These are phyloP conservation scores for Tolypocladium nubicola DNA, from an alignment of 2,329 filamentous ascomycete genomes.

Conservation along the genomic window DNA sequence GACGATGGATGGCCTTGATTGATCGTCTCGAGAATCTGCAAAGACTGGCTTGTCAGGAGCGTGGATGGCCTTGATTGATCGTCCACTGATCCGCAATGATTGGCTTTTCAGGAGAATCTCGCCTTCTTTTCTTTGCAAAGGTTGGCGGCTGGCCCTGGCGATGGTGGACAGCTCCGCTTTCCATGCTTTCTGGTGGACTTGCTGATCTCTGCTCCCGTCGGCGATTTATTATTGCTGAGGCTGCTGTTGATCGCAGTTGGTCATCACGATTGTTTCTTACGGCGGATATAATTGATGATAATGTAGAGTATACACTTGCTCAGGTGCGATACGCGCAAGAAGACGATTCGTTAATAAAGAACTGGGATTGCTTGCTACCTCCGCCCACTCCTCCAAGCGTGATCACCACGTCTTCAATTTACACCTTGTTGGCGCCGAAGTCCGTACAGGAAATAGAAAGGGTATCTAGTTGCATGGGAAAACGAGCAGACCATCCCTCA, in stretches of 20 bases:
- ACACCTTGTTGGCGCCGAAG: background rate
- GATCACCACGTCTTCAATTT: background rate
- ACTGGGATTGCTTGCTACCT: background rate
- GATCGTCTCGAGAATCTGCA: too few species aligned
- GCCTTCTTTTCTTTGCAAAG: background rate
- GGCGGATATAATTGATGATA: background rate
- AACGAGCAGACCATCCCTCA: constrained; percentile 7
- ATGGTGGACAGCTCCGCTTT: background rate
- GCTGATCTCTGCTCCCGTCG: background rate
- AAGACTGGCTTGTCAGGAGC: too few species aligned
- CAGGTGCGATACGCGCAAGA: background rate
- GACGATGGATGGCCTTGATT: background rate
- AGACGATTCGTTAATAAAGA: background rate
- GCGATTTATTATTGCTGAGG: background rate
- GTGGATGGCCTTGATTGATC: background rate
- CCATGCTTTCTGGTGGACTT: background rate
- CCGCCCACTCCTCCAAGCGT: background rate
- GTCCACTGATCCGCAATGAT: background rate
- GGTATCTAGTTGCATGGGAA: constrained; percentile 17
- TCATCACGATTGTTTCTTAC: background rate
- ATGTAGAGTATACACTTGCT: background rate
- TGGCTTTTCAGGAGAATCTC: background rate
- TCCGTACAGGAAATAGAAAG: constrained; percentile 3
- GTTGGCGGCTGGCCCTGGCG: background rate
- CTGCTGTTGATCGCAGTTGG: background rate